phyloP scores from a whole-genome alignment of 1,284 basidiomycete genomes.

The Ganoderma sinense region DNA sequence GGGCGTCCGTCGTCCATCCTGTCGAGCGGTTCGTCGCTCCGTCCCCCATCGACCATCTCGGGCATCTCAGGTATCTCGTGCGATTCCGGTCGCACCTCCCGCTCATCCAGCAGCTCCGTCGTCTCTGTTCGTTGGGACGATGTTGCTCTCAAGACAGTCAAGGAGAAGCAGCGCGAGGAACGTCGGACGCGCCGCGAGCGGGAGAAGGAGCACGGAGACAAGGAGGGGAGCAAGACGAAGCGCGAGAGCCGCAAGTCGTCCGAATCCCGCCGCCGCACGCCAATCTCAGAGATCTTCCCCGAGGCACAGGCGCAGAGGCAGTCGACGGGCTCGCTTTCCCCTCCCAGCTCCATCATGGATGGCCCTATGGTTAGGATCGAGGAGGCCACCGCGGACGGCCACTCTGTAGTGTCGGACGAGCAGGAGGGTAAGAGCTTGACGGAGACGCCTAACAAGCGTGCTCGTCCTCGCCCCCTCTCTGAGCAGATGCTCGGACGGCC shows the following conservation, averaged over 20 bases:
- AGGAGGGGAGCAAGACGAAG: slow-evolving; percentile 28
- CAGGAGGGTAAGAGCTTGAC: slow-evolving; percentile 22
- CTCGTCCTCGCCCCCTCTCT: slow-evolving; percentile 63
- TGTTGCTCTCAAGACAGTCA: slow-evolving; percentile 59
- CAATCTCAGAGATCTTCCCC: slow-evolving; percentile 44
- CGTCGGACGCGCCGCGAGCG: slow-evolving; percentile 39
- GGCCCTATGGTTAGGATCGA: slow-evolving; percentile 56
- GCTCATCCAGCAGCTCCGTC: slow-evolving; percentile 57
- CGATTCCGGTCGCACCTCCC: slow-evolving; percentile 36
- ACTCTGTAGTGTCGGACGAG: slow-evolving; percentile 42
- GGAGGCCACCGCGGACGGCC: slow-evolving; percentile 60
- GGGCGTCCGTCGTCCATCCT: slow-evolving; percentile 54
- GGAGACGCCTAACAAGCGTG: slow-evolving; percentile 60
- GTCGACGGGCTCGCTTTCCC: slow-evolving; percentile 24
- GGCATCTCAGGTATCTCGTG: slow-evolving; percentile 56
- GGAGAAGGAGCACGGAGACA: slow-evolving; percentile 19
- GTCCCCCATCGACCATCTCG: slow-evolving; percentile 64
- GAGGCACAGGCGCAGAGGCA: slow-evolving; percentile 31
- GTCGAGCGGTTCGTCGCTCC: slow-evolving; percentile 61
- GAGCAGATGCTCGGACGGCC: slow-evolving; percentile 64
- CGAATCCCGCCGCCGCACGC: slow-evolving; percentile 39
- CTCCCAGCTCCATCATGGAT: slow-evolving; percentile 24
- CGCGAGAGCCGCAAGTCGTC: slow-evolving; percentile 37
- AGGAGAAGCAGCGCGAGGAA: slow-evolving; percentile 58
- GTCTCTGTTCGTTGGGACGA: slow-evolving; percentile 73